Evolutionary conservation across 768 basidiomycete genomes (phyloP), one percentile per base, ranked within the genome.

Genomic region (Auricularia sp.): DNA sequence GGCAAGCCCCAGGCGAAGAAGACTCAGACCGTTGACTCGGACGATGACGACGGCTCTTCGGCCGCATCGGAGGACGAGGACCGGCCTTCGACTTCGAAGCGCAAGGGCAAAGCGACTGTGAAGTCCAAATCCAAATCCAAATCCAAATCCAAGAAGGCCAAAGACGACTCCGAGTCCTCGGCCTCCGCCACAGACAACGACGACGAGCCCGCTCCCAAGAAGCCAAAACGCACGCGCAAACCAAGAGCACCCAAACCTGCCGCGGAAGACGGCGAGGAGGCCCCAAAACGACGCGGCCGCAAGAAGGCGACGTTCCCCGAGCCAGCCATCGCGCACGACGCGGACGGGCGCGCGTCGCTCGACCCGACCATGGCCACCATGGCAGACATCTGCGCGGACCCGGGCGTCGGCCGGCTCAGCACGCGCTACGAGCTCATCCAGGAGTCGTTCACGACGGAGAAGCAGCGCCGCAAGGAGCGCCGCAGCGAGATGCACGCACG

Each of bases 331-430:
- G 47, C 47, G 14, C 5, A 10, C 33, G 77, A 80, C 63, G 84
- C 83, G 0, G 82, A 84, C 71, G 86, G 88, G 3, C 89, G 89
- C 24, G 89, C 89, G 70, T 86, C 88, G 39, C 75, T 92, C 59
- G 90, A 92, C 68, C 90, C 90, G n/a, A 92, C 90, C 0, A 77
- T 83, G 7, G 77, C 89, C n/a, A 92, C 90, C 4, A 92, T 92
- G 90, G 88, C 89, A 16, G 74, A 84, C 0, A 78, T 92, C 3
- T 93, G 92, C 72, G 82, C 79, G 37, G 92, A 94, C 70, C 87
- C 81, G 0, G 90, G 90, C 10, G 84, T 85, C 68, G 92, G 92
- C 5, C 83, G 91, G 47, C 79, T 92, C 61, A 91, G 89, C 70
- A 86, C 83, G 69, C 92, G 88, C 73, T 90, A 88, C 0, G 78